Evolutionary conservation across 1,284 basidiomycete genomes (phyloP), one percentile per base, ranked within the genome.

Genomic region (Moesziomyces antarcticus): DNA sequence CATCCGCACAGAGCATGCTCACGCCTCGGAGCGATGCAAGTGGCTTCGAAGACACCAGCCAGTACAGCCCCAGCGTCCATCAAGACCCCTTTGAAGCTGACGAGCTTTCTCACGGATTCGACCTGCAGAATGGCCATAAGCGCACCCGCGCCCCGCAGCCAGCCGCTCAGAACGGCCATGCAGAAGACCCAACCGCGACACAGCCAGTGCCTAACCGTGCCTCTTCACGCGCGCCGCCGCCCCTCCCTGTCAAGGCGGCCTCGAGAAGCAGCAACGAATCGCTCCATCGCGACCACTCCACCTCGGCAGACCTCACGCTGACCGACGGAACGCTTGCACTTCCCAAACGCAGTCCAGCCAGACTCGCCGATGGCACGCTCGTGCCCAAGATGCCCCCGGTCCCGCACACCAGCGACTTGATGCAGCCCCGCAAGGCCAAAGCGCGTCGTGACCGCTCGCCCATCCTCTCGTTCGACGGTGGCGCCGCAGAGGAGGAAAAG

Each of bases 321-420:
- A 54, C 47, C 8, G 48, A 22, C n/a, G 44, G 22, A 10, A 27
- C 42, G 21, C n/a, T 14, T 25, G 37, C 16, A 33, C 35, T 42
- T 4, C 37, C 54, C 1, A 56, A 48, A 24, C n/a, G 44, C 1
- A 50, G 58, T 14, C 48, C 62, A 8, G 51, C 56, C n/a, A 54
- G 66, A 25, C 55, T 65, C 25, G 50, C 65, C 2, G 76, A 78
- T 42, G 76, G 74, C 3, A 77, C 74, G 2, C 24, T 66, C 20
- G 43, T 77, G 6, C 76, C 76, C 43, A 78, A 77, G 50, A 73
- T 78, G 68, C 76, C 76, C 14, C 74, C 76, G 11, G 50, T 78
- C 2, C 76, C 76, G 27, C 45, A 45, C 13, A 66, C 54, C 24
- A 53, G 16, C 44, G 58, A 66, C 24, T 41, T 51, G 11, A 48